Evolutionary conservation across 2,329 filamentous ascomycete species (phyloP).

Genomic region (Aspergillus fructus): DNA sequence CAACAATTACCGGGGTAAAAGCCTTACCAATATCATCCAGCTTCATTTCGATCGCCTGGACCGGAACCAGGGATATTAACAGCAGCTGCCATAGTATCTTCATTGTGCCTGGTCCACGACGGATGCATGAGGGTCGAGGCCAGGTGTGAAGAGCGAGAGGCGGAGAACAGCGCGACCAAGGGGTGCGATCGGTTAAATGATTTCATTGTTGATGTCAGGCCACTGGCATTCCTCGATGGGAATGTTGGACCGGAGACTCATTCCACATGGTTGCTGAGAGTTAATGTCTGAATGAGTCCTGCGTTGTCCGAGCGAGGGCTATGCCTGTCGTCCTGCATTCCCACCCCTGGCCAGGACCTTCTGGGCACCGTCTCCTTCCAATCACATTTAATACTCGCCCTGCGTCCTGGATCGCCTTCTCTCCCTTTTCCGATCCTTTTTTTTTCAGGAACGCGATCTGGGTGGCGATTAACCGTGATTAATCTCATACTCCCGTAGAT

Average conservation of each 20-base stretch:
- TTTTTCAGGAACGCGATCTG: too few species aligned
- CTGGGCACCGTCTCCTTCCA: too few species aligned
- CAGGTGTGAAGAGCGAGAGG: background rate
- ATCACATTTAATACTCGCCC: too few species aligned
- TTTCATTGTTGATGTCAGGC: background rate
- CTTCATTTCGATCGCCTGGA: constrained; percentile 17
- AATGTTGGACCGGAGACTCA: background rate
- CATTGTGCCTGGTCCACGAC: constrained; percentile 11
- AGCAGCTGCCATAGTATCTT: constrained; percentile 15
- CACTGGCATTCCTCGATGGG: background rate
- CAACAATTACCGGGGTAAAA: background rate
- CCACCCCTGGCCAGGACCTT: too few species aligned
- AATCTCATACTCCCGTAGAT: too few species aligned
- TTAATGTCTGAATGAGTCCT: background rate
- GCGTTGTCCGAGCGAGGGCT: too few species aligned
- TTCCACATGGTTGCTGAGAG: background rate
- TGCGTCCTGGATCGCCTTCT: too few species aligned
- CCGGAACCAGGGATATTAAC: constrained; percentile 9
- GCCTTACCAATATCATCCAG: constrained; percentile 15
- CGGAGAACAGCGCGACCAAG: background rate
- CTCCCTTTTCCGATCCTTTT: too few species aligned
- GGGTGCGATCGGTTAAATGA: background rate
- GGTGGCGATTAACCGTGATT: too few species aligned
- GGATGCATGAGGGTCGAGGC: background rate
- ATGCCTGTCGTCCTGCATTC: too few species aligned